Conservation (phyloP, 768 basidiomycete species). For the Suillus subalutaceus region DNA sequence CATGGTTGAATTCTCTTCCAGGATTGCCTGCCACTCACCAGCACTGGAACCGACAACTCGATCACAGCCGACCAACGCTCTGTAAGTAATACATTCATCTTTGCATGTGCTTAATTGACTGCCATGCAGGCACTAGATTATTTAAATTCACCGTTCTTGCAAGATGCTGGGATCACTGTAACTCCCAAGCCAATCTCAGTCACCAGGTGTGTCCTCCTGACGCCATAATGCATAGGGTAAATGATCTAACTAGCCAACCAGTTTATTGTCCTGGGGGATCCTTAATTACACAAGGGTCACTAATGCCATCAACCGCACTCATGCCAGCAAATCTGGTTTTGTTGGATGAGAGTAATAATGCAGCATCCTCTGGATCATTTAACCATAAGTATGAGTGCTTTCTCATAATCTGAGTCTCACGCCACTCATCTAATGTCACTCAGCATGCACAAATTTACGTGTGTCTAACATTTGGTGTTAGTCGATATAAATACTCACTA, state of each 20-base stretch:
- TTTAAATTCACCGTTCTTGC: constrained; percentile 41
- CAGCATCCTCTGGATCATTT: background rate
- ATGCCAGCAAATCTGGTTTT: too few relatives aligned
- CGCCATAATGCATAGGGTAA: too few relatives aligned
- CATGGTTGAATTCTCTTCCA: constrained; percentile 37
- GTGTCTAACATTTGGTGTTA: too few relatives aligned
- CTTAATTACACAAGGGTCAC: too few relatives aligned
- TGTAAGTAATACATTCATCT: constrained; percentile 8
- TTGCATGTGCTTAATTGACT: background rate
- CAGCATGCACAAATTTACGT: too few relatives aligned
- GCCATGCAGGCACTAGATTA: constrained; percentile 39
- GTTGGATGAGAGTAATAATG: background rate
- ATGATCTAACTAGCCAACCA: too few relatives aligned
- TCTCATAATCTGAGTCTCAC: background rate
- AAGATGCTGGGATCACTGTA: constrained; percentile 35
- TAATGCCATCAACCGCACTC: too few relatives aligned
- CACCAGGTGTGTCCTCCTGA: too few relatives aligned
- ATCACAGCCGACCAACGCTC: constrained; percentile 12
- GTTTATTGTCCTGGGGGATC: too few relatives aligned
- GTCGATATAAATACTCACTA: too few relatives aligned
- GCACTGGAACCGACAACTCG: constrained; percentile 25
- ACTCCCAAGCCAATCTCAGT: too few relatives aligned
- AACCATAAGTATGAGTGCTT: background rate
- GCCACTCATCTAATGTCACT: background rate
- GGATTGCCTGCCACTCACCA: constrained; percentile 43